Evolutionary conservation across 805 yeast species (phyloP).

Genomic region (Myxozyma nipponensis): DNA sequence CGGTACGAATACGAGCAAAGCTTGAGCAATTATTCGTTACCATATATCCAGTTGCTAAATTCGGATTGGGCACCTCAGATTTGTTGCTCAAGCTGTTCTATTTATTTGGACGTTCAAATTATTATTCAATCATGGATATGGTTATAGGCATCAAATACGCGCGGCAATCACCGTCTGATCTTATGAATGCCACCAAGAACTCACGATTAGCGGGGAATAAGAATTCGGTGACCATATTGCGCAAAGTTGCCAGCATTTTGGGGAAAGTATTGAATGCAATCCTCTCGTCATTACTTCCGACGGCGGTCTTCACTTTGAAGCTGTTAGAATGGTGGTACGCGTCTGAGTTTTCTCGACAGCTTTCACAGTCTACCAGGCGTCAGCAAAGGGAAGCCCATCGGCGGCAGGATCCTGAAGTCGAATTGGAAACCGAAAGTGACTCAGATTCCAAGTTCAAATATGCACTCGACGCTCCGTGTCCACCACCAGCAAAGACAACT

Average conservation of each 20-base stretch:
- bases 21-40: conserved; percentile 45
- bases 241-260: neutral
- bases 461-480: conserved; percentile 28
- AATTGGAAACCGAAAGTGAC: conserved; percentile 17
- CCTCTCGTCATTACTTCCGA: conserved; percentile 56
- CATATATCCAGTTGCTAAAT: conserved; percentile 57
- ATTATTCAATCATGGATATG: conserved; percentile 60
- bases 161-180: conserved; percentile 42
- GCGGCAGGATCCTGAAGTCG: neutral
- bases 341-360: conserved; percentile 61
- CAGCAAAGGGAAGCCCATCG: conserved; percentile 13
- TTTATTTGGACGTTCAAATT: conserved; percentile 60
- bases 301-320: conserved; percentile 74
- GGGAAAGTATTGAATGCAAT: conserved; percentile 14
- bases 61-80: conserved; percentile 47
- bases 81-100: conserved; percentile 59
- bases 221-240: neutral
- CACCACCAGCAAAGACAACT: neutral
- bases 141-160: conserved; percentile 63
- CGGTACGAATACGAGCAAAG: conserved; percentile 31
- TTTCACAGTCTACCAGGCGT: conserved; percentile 32
- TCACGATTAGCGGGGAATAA: neutral
- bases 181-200: neutral
- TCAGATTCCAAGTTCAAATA: conserved; percentile 29
- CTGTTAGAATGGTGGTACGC: conserved; percentile 93